A percentile compares a stretch with the other conserved stretches of the same genome.
These are phyloP conservation scores for Alternaria gaisen DNA, from an alignment of 2,329 filamentous ascomycete species.

Conservation along the genomic window DNA sequence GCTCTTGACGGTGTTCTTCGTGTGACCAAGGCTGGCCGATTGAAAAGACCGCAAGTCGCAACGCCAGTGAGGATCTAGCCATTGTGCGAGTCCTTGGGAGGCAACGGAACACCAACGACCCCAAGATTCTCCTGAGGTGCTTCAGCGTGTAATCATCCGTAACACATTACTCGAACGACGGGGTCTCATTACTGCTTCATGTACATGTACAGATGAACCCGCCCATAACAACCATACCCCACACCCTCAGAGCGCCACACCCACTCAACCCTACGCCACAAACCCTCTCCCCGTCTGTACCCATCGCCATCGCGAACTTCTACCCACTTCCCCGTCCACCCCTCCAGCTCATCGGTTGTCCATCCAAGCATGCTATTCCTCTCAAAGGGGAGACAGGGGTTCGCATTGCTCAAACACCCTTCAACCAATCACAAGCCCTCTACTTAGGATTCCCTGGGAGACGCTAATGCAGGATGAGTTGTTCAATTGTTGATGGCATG, in stretches of 20 bases:
- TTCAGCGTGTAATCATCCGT: neutral
- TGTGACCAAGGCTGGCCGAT: neutral
- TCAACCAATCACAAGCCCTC: conserved; percentile 34
- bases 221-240: neutral
- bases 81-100: neutral
- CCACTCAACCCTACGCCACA: neutral
- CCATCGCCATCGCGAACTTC: conserved; percentile 2
- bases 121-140: neutral
- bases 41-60: neutral
- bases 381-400: conserved; percentile 4
- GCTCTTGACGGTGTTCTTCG: neutral
- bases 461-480: conserved; percentile 53
- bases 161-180: neutral
- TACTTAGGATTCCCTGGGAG: conserved; percentile 35
- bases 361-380: conserved; percentile 10
- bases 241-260: neutral
- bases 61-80: neutral
- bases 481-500: conserved; percentile 45
- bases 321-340: conserved; percentile 9
- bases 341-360: conserved; percentile 17
- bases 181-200: neutral
- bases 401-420: conserved; percentile 8
- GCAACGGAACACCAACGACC: neutral
- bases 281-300: neutral
- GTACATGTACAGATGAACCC: neutral